Evolutionary conservation across 768 basidiomycete species (phyloP).

Genomic region (Suillus sp.): DNA sequence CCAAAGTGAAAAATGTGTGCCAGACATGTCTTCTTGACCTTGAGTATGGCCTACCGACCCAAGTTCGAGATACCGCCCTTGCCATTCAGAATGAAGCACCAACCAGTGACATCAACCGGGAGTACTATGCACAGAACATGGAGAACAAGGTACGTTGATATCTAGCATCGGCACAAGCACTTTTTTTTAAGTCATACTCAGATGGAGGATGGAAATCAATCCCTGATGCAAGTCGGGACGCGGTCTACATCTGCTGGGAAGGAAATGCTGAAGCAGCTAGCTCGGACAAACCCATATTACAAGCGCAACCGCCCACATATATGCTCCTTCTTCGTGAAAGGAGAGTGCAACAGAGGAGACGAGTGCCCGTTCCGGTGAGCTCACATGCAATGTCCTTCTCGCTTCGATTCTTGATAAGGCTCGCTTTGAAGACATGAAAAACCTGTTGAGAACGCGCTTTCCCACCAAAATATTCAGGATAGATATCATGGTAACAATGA

Average conservation of each 20-base stretch:
- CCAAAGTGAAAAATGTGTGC: conserved; percentile 95
- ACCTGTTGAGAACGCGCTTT: conserved; percentile 77
- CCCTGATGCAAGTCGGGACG: conserved; percentile 55
- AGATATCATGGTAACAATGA: conserved; percentile 92
- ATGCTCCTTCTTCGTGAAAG: conserved; percentile 95
- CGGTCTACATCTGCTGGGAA: conserved; percentile 80
- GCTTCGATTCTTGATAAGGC: conserved; percentile 10
- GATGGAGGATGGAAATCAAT: conserved; percentile 69
- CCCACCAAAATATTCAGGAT: conserved; percentile 93
- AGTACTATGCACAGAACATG: conserved; percentile 94
- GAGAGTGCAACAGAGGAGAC: conserved; percentile 86
- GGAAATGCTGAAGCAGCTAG: conserved; percentile 95
- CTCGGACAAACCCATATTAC: conserved; percentile 95
- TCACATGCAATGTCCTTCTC: conserved; percentile 20
- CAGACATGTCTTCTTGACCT: conserved; percentile 97
- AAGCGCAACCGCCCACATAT: conserved; percentile 94
- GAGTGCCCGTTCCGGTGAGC: conserved; percentile 86
- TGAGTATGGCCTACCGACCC: conserved; percentile 94
- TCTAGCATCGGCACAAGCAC: neutral
- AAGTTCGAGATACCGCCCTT: conserved; percentile 95
- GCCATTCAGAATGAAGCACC: conserved; percentile 86
- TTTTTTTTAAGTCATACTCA: conserved; percentile 31
- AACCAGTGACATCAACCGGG: conserved; percentile 95
- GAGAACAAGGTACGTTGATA: conserved; percentile 64
- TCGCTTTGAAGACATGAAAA: conserved; percentile 72